Percentiles rank a stretch among this genome's conserved stretches.
These are phyloP conservation scores for Circinella minor DNA, from an alignment of 371 early-diverging fungal genomes.

Conservation along the genomic window DNA sequence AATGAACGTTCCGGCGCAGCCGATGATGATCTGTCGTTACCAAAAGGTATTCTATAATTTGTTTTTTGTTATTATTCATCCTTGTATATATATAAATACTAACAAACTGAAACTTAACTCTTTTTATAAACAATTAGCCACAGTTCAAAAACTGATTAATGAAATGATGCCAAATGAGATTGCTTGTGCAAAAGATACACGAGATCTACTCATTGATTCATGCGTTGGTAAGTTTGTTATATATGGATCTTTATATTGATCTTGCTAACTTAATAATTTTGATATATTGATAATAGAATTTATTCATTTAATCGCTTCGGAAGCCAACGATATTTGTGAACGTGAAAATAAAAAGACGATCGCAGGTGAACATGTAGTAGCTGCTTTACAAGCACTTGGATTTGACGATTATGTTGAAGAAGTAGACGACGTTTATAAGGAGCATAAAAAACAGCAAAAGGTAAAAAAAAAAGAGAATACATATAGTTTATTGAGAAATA, in stretches of 20 bases:
- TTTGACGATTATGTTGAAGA: constrained; percentile 93
- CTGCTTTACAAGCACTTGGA: constrained; percentile 90
- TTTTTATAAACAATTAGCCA: constrained; percentile 64
- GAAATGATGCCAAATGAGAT: constrained; percentile 93
- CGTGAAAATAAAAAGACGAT: constrained; percentile 98
- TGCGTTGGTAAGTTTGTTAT: constrained; percentile 77
- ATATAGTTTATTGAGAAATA: too few relatives aligned
- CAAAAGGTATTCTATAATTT: constrained; percentile 65
- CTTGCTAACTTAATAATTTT: background rate
- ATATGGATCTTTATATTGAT: background rate
- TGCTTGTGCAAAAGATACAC: constrained; percentile 92
- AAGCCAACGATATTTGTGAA: constrained; percentile 98
- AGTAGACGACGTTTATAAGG: constrained; percentile 87
- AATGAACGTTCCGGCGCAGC: constrained; percentile 67
- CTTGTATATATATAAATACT: too few relatives aligned
- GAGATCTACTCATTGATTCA: constrained; percentile 92
- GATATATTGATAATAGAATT: constrained; percentile 66
- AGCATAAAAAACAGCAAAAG: constrained; percentile 89
- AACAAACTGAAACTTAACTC: too few relatives aligned
- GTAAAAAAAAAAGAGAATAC: constrained; percentile 32
- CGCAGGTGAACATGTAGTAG: constrained; percentile 94
- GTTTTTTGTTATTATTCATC: background rate
- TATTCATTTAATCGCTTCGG: constrained; percentile 91
- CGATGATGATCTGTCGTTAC: constrained; percentile 87
- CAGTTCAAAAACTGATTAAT: constrained; percentile 96